Base-by-base conservation (phyloP, 2,329 filamentous ascomycete species). In the Colletotrichum ledebouriae region DNA sequence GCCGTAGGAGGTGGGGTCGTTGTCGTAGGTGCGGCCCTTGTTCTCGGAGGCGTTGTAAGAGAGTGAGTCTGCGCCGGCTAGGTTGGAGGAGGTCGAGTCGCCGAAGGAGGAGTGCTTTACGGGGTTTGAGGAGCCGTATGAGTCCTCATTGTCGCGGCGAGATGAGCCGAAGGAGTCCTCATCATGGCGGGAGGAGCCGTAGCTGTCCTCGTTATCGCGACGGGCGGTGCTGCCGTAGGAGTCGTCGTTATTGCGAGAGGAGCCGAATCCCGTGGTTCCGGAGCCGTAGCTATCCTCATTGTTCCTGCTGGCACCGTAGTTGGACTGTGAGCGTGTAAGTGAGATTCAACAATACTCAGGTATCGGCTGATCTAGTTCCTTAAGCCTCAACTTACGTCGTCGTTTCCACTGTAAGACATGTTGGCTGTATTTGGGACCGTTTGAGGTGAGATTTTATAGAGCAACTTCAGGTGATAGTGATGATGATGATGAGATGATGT, bases 351-450 rank as follows among this genome's bases (percentile, higher is more conserved):
- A 3, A 12, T 37, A 12, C 33, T 12, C 15, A 11, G 20, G 25
- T 37, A 17, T 22, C 34, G 20, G 4, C 33, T 39, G 34, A 29
- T 10, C 11, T 10, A 33, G 33, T 7, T 20, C 6, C 10, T 12
- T 6, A 20, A 6, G 29, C 29, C 41, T 10, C 10, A 12, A 69
- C 76, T 76, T 71, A 78, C 78, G 75, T 77, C 73, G 71, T 79
- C 77, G 79, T 83, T 79, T 71, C 79, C 76, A 74, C 78, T 77
- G 80, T 82, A 84, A 80, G 83, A 85, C 84, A 85, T 83, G 62
- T 39, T 80, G 73, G 71, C 55, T 69, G 12, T 46, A 10, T 59
- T 56, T 62, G 41, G 9, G 29, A 29, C 6, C 7, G 29, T 29
- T 49, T 37, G 42, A 25, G 15, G 39, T 5, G 49, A 4, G 5